phyloP scores from a whole-genome alignment of 805 yeast genomes.

The Candida orba region DNA sequence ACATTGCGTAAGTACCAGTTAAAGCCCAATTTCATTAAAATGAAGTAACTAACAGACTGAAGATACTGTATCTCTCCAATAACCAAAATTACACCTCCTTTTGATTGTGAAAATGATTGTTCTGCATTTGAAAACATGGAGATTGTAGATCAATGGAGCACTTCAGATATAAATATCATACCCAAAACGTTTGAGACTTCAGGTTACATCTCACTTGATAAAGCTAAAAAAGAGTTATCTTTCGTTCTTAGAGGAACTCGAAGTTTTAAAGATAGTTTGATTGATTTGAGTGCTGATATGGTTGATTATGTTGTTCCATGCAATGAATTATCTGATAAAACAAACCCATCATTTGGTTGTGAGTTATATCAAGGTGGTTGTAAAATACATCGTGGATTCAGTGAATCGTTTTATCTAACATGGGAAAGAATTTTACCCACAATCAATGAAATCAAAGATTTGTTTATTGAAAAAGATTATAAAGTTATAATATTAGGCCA shows the following conservation, averaged over 20 bases:
- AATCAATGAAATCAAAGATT: neutral
- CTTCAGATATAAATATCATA: conserved; percentile 12
- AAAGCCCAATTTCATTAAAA: neutral
- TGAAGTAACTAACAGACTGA: neutral
- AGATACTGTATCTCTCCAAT: conserved; percentile 21
- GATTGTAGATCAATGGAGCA: conserved; percentile 20
- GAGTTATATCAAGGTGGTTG: conserved; percentile 8
- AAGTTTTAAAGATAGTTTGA: conserved; percentile 21
- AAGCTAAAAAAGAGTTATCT: conserved; percentile 6
- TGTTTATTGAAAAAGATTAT: conserved; percentile 6
- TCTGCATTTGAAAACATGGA: conserved; percentile 17
- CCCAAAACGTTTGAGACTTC: conserved; percentile 14
- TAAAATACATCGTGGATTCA: conserved; percentile 21
- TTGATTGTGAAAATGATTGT: conserved; percentile 20
- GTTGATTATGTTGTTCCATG: conserved; percentile 3
- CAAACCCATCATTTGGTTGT: neutral
- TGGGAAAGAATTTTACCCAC: conserved; percentile 4
- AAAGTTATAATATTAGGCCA: conserved; percentile 20
- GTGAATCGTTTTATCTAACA: conserved; percentile 4
- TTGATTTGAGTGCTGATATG: conserved; percentile 23
- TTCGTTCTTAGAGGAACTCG: conserved; percentile 21
- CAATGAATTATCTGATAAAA: neutral
- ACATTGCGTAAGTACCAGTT: conserved; percentile 15
- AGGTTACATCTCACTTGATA: conserved; percentile 20
- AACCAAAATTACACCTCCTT: conserved; percentile 16